phyloP scores from a whole-genome alignment of 2,329 filamentous ascomycete species.

The Orbilia blumenaviensis region DNA sequence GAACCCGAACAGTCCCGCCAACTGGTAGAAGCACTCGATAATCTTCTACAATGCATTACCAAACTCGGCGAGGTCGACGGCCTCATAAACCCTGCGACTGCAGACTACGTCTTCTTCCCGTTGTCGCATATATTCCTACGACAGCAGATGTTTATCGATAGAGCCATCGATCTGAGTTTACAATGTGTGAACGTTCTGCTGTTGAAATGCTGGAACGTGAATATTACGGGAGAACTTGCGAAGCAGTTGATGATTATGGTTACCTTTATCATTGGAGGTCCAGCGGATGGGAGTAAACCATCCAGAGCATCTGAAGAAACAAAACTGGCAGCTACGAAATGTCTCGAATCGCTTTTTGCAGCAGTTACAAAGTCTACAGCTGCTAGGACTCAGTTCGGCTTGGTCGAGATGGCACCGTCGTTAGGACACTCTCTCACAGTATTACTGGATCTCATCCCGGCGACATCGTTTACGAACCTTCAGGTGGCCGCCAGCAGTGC shows the following conservation, averaged over 20 bases:
- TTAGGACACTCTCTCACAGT: slow-evolving; percentile 84
- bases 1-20: slow-evolving; percentile 62
- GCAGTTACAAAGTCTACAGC: slow-evolving; percentile 65
- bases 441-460: slow-evolving; percentile 76
- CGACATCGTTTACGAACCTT: slow-evolving; percentile 71
- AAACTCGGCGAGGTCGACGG: slow-evolving; percentile 63
- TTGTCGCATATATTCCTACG: slow-evolving; percentile 84
- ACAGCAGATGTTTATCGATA: slow-evolving; percentile 75
- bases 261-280: slow-evolving; percentile 80
- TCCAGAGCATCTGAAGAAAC: slow-evolving; percentile 72
- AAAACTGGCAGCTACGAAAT: slow-evolving; percentile 73
- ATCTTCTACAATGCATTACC: slow-evolving; percentile 63
- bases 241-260: slow-evolving; percentile 87
- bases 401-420: slow-evolving; percentile 74
- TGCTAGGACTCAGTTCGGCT: slow-evolving; percentile 66
- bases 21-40: slow-evolving; percentile 63
- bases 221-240: slow-evolving; percentile 75
- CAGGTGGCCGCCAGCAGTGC: slow-evolving; percentile 75
- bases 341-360: slow-evolving; percentile 73
- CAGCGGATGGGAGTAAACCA: slow-evolving; percentile 66
- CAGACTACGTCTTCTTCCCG: slow-evolving; percentile 95
- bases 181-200: slow-evolving; percentile 79
- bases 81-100: slow-evolving; percentile 79
- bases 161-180: slow-evolving; percentile 77
- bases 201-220: slow-evolving; percentile 78